phyloP scores from a whole-genome alignment of 495 filamentous ascomycete species.

The Terfezia boudieri region DNA sequence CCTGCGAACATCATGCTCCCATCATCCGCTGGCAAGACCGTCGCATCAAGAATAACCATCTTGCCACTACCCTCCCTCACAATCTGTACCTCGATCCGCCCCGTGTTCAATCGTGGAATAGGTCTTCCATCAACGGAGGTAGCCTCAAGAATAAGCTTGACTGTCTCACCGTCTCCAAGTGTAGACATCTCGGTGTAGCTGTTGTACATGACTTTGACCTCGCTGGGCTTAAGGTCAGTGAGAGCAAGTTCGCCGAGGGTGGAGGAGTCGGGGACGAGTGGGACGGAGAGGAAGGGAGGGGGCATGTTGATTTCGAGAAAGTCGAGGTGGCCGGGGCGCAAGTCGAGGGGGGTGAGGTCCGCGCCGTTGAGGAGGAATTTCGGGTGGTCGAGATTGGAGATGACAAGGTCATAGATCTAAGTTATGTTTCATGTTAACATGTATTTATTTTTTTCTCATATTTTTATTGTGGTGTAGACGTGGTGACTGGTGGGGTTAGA shows the following conservation, averaged over 20 bases:
- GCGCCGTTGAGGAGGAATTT: not conserved
- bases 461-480: too few relatives aligned
- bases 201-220: not conserved
- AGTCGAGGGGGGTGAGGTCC: not conserved
- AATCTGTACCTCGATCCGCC: not conserved
- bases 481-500: not conserved
- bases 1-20: not conserved
- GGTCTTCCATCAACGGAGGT: not conserved
- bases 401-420: not conserved
- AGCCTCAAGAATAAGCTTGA: not conserved
- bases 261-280: not conserved
- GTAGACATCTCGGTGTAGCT: not conserved
- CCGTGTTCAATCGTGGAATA: not conserved
- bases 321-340: not conserved
- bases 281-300: not conserved
- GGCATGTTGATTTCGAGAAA: not conserved
- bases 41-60: not conserved
- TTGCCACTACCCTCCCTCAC: not conserved
- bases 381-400: not conserved
- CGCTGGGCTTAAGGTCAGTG: not conserved
- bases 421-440: not conserved
- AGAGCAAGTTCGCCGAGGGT: not conserved
- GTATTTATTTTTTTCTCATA: not conserved
- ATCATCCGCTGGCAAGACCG: not conserved
- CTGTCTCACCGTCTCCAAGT: not conserved